phyloP scores from a whole-genome alignment of 1,284 basidiomycete genomes.

The Trichosporon ovoides region DNA sequence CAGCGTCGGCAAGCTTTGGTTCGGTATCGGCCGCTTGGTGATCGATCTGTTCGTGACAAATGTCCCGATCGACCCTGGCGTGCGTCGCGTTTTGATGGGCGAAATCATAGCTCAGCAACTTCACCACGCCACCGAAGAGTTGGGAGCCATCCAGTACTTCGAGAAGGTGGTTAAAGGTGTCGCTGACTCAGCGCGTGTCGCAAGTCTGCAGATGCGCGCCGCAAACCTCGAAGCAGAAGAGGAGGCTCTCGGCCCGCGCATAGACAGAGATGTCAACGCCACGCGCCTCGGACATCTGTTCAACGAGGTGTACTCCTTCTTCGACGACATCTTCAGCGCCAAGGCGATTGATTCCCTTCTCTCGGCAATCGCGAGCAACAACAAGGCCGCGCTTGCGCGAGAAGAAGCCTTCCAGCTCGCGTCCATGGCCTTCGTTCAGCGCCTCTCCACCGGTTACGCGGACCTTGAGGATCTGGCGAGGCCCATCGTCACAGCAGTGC shows the following conservation, averaged over 20 bases:
- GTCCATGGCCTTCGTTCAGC: slow-evolving; percentile 49
- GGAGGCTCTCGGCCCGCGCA: slow-evolving; percentile 32
- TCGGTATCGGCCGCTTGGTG: slow-evolving; percentile 55
- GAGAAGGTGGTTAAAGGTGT: slow-evolving; percentile 63
- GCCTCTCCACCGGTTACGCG: slow-evolving; percentile 48
- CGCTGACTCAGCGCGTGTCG: slow-evolving; percentile 54
- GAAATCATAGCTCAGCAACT: slow-evolving; percentile 56
- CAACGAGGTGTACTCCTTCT: slow-evolving; percentile 71
- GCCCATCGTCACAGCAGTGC: slow-evolving; percentile 61
- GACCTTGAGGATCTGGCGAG: slow-evolving; percentile 63
- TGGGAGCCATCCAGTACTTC: slow-evolving; percentile 57
- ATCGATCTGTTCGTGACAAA: slow-evolving; percentile 70
- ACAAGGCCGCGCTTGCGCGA: slow-evolving; percentile 32
- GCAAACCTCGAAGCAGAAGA: slow-evolving; percentile 28
- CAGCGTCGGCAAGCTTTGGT: slow-evolving; percentile 53
- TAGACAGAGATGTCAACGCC: slow-evolving; percentile 53
- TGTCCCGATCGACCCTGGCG: slow-evolving; percentile 80
- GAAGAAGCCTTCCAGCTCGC: slow-evolving; percentile 50
- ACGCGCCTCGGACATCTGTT: slow-evolving; percentile 69
- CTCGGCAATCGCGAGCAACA: slow-evolving; percentile 20
- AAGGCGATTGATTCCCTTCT: slow-evolving; percentile 38
- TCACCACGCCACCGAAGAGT: slow-evolving; percentile 54
- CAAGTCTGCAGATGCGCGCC: slow-evolving; percentile 45
- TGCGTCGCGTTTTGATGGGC: slow-evolving; percentile 57
- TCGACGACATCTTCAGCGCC: slow-evolving; percentile 40